Evolutionary conservation across 108 stramenopile genomes (phyloP).

Genomic region (Cylindrotheca fusiformis): DNA sequence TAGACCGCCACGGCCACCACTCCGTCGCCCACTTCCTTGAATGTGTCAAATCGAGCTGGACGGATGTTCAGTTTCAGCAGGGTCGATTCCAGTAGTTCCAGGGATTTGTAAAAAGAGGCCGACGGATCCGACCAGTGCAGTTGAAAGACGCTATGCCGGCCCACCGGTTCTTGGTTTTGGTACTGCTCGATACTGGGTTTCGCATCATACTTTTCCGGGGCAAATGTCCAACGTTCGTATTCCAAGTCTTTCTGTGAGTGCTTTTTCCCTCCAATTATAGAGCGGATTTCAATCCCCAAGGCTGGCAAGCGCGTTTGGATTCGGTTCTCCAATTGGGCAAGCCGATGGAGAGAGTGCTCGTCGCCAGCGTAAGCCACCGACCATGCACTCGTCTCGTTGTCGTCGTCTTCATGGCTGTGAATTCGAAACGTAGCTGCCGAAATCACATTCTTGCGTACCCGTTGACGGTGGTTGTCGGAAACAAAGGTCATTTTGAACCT

Average conservation of each 20-base stretch:
- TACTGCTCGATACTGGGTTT: constrained; percentile 46
- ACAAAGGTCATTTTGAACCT: not conserved
- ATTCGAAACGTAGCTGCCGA: not conserved
- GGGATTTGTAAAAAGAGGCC: not conserved
- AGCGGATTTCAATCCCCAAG: not conserved
- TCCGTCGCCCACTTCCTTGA: constrained; percentile 29
- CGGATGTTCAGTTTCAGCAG: not conserved
- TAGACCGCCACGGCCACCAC: constrained; percentile 5
- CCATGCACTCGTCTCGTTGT: not conserved
- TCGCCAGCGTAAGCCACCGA: not conserved
- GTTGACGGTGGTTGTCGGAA: not conserved
- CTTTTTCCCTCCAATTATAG: not conserved
- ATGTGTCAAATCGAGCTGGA: not conserved
- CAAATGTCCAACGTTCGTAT: constrained; percentile 9
- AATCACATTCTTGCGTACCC: not conserved
- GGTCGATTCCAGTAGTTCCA: not conserved
- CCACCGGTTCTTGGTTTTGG: constrained; percentile 42
- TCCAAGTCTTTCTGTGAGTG: constrained; percentile 1
- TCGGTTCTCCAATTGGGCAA: not conserved
- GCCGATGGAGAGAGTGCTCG: not conserved
- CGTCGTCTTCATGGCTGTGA: not conserved
- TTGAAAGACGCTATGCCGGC: constrained; percentile 52
- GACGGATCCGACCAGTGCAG: not conserved
- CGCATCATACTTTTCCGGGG: constrained; percentile 46
- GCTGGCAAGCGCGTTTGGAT: not conserved